Evolutionary conservation across 1,139 yeast genomes (phyloP), one percentile per base, ranked within the genome.

Genomic region (Kodamaea sp.): DNA sequence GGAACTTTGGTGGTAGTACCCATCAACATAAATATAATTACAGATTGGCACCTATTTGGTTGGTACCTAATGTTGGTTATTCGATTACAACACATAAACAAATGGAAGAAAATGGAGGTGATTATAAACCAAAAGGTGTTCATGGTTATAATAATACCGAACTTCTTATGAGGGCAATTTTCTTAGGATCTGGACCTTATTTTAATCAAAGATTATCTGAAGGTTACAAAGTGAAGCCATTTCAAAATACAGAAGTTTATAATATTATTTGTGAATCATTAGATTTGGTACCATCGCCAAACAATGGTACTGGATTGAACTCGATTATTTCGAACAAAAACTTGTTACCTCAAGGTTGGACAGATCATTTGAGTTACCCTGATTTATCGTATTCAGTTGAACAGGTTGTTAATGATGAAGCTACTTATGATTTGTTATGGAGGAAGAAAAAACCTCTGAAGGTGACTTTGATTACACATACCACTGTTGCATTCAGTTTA

Each of bases 111-210:
- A 70, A 71, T 50, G 60, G 62, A 27, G 60, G 62, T 8, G 71
- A 75, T 23, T 84, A 83, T 57, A 58, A 61, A 28, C 87, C 92
- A 3, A 73, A 68, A 40, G 96, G 96, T 4, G 84, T 84, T 0
- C 95, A 87, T 57, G 97, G 97, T 0, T 89, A 86, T 55, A 79
- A 84, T 54, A 84, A 83, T 53, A 73, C 81, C 0, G 89, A 83
- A 47, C 71, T 83, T 6, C 65, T 87, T 42, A 88, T 89, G 96
- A 67, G 96, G 40, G 90, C 96, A 0, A 53, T 86, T 9, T 90
- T 90, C 56, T 54, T 87, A 32, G 96, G 84, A 0, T 60, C 73
- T 6, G 97, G 97, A 0, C 97, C 97, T 1, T 85, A 75, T 54
- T 88, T 88, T 60, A 49, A 52, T 24, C 40, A 51, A 26, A 50